Percentiles rank a stretch among this genome's conserved stretches.
These are phyloP conservation scores for Phialophora chinensis DNA, from an alignment of 2,329 filamentous ascomycete genomes.

Conservation along the genomic window DNA sequence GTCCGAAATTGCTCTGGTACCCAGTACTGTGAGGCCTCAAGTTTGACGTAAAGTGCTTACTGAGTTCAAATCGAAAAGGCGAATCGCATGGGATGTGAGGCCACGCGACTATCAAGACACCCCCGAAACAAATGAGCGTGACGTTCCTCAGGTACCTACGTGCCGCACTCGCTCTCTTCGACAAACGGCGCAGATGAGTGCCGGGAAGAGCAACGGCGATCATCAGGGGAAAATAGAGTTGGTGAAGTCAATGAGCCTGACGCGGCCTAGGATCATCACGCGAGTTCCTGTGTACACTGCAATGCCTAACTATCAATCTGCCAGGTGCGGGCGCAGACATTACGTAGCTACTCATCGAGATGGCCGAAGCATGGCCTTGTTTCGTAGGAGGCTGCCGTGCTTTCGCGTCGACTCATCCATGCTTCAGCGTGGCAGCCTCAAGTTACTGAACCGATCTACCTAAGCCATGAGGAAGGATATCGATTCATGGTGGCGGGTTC, in stretches of 20 bases:
- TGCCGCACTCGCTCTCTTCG: background rate
- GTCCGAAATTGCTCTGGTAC: conserved; percentile 30
- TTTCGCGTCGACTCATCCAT: background rate
- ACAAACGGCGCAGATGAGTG: background rate
- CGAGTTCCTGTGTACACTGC: background rate
- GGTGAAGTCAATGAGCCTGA: background rate
- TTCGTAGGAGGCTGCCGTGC: background rate
- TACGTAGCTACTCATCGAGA: background rate
- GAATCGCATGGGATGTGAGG: conserved; percentile 26
- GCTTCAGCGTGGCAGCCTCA: conserved; percentile 26
- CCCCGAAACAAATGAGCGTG: conserved; percentile 1
- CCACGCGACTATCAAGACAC: conserved; percentile 16
- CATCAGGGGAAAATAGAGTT: conserved; percentile 1
- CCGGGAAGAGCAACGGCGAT: background rate
- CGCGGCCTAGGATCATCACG: background rate
- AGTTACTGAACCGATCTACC: conserved; percentile 18
- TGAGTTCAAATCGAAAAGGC: conserved; percentile 13
- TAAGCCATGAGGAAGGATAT: conserved; percentile 7
- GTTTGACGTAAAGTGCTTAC: conserved; percentile 36
- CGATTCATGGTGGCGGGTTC: conserved; percentile 21
- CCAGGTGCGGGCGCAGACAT: background rate
- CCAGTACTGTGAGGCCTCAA: background rate
- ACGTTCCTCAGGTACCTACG: background rate
- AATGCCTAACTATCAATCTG: background rate
- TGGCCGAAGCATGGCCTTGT: conserved; percentile 1